phyloP scores from a whole-genome alignment of 805 yeast genomes.

The Lipomyces spencermartinsiae region DNA sequence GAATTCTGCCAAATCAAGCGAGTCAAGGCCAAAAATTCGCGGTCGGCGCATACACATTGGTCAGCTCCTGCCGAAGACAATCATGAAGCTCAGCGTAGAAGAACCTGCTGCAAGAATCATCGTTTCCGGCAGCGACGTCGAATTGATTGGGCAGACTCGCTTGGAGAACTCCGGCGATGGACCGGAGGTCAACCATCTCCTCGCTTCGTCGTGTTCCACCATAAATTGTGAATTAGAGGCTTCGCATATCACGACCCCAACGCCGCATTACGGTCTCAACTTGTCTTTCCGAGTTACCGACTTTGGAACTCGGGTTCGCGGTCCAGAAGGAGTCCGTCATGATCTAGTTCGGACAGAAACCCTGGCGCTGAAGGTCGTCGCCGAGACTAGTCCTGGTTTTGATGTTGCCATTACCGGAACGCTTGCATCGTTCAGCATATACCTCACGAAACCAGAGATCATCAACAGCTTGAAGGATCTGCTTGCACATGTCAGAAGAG shows the following conservation, averaged over 20 bases:
- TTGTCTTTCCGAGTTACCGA: slow-evolving; percentile 41
- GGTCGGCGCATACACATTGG: slow-evolving; percentile 11
- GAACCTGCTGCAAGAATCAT: slow-evolving; percentile 47
- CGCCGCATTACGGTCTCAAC: slow-evolving; percentile 39
- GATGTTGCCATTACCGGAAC: slow-evolving; percentile 32
- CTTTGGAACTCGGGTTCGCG: slow-evolving; percentile 30
- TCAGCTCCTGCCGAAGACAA: slow-evolving; percentile 40
- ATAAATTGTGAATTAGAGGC: slow-evolving; percentile 45
- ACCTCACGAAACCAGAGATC: slow-evolving; percentile 36
- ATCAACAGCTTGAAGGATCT: slow-evolving; percentile 33
- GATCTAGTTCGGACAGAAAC: slow-evolving; percentile 29
- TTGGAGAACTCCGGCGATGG: slow-evolving; percentile 7
- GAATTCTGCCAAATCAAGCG: slow-evolving; percentile 22
- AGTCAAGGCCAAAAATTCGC: slow-evolving; percentile 3
- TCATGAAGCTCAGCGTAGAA: slow-evolving; percentile 44
- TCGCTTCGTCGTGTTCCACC: slow-evolving; percentile 46
- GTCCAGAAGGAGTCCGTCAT: slow-evolving; percentile 13
- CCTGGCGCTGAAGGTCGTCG: slow-evolving; percentile 26
- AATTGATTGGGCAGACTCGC: background rate
- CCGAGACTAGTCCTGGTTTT: slow-evolving; percentile 34
- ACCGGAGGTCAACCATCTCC: slow-evolving; percentile 41
- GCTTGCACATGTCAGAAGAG: slow-evolving; percentile 25
- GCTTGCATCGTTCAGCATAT: slow-evolving; percentile 27
- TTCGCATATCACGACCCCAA: slow-evolving; percentile 39
- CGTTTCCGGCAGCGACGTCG: slow-evolving; percentile 31